phyloP scores from a whole-genome alignment of 106 monocot genomes.

The Allium cepa region DNA sequence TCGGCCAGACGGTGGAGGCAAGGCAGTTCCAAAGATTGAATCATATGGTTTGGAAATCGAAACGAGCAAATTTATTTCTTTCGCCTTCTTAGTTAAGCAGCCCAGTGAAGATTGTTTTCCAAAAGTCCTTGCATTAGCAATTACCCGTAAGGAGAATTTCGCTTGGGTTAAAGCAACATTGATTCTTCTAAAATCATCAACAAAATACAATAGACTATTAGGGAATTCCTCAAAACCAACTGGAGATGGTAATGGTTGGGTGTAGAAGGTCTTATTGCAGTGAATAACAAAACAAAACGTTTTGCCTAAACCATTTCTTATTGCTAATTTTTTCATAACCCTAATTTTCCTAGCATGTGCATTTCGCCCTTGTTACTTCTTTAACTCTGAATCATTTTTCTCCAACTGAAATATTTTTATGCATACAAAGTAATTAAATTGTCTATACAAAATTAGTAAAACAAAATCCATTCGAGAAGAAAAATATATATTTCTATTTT shows the following conservation, averaged over 20 bases:
- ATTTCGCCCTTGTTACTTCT: not conserved
- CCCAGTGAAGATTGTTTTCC: conserved; percentile 77
- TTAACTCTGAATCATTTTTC: no score
- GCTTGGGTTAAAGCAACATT: conserved; percentile 96
- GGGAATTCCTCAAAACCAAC: no score
- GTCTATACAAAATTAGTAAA: no score
- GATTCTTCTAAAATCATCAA: conserved; percentile 94
- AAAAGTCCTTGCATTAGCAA: conserved; percentile 85
- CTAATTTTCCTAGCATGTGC: conserved; percentile 1
- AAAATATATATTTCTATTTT: no score
- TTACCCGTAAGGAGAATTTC: conserved; percentile 81
- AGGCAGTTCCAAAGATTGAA: conserved; percentile 24
- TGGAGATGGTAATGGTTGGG: no score
- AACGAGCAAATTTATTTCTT: conserved; percentile 61
- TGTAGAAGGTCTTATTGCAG: no score
- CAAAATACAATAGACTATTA: conserved; percentile 35
- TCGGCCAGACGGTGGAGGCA: conserved; percentile 10
- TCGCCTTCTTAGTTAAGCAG: conserved; percentile 53
- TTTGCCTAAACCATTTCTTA: no score
- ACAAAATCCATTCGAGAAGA: no score
- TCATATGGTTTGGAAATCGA: conserved; percentile 61
- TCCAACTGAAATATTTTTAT: no score
- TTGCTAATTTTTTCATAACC: not conserved
- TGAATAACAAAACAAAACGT: no score
- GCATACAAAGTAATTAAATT: no score